A percentile compares a stretch with the other conserved stretches of the same genome.
Evolutionary conservation across 148 eudicot species (phyloP).

Genomic region (Oxyria digyna): DNA sequence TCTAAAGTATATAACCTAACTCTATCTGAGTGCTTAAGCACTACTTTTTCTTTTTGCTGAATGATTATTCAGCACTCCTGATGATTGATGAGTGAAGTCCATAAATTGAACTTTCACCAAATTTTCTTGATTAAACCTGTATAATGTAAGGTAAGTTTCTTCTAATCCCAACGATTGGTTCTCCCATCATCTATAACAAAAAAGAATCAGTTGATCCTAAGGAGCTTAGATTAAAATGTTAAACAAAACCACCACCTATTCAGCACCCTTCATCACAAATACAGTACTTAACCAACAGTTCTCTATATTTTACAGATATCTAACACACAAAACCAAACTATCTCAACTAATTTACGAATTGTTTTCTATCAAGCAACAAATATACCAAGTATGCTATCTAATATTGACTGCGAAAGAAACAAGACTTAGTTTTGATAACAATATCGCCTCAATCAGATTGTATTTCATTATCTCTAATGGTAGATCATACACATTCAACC

Average conservation of each 20-base stretch:
- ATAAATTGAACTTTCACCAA: background rate
- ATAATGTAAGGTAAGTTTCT: background rate
- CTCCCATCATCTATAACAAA: no score
- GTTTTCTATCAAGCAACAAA: background rate
- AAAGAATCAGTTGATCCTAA: background rate
- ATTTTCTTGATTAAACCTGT: background rate
- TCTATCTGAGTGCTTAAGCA: background rate
- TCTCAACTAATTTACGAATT: no score
- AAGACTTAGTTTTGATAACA: background rate
- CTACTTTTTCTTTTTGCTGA: background rate
- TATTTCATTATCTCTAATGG: slow-evolving; percentile 82
- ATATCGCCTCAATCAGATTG: slow-evolving; percentile 93
- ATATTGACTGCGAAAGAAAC: background rate
- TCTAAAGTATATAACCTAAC: background rate
- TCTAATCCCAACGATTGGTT: background rate
- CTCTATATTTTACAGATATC: background rate
- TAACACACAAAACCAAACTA: no score
- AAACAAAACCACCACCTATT: background rate
- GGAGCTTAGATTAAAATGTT: background rate
- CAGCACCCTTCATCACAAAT: background rate
- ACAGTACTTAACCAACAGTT: background rate
- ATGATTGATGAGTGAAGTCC: background rate
- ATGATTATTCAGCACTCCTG: background rate
- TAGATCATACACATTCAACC: slow-evolving; percentile 76
- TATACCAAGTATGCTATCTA: background rate